These are phyloP conservation scores for Chalaropsis thielavioides DNA, from an alignment of 2,329 filamentous ascomycete genomes.

Conservation along the genomic window DNA sequence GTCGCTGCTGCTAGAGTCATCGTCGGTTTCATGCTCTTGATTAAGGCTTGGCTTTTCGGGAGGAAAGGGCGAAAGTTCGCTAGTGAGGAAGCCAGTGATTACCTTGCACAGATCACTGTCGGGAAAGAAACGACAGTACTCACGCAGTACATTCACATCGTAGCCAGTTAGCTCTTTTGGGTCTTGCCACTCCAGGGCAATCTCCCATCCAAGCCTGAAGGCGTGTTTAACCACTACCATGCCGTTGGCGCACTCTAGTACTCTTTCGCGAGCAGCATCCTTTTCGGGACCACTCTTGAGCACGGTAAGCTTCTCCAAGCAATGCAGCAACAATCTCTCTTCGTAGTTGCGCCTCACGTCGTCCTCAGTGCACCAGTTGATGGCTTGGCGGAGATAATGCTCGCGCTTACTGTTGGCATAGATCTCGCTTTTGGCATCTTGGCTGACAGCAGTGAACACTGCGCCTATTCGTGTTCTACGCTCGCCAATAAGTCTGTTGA, in stretches of 20 bases:
- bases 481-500: conserved; percentile 82
- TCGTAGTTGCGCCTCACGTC: conserved; percentile 72
- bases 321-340: conserved; percentile 73
- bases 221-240: conserved; percentile 96
- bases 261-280: conserved; percentile 51
- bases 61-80: conserved; percentile 71
- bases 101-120: conserved; percentile 70
- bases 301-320: conserved; percentile 61
- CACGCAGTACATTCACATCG: conserved; percentile 61
- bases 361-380: conserved; percentile 84
- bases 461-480: conserved; percentile 77
- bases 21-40: conserved; percentile 27
- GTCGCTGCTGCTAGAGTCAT: conserved; percentile 37
- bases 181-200: conserved; percentile 81
- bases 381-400: conserved; percentile 63
- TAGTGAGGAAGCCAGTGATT: conserved; percentile 67
- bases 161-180: conserved; percentile 57
- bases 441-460: conserved; percentile 65
- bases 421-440: conserved; percentile 78
- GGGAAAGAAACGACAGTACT: conserved; percentile 74
- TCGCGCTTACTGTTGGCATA: conserved; percentile 64
- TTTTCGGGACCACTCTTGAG: conserved; percentile 53
- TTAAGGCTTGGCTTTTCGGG: conserved; percentile 22
- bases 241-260: conserved; percentile 64
- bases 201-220: conserved; percentile 78